Conservation (phyloP, 305 asterid species). For the Rubia balearica region DNA sequence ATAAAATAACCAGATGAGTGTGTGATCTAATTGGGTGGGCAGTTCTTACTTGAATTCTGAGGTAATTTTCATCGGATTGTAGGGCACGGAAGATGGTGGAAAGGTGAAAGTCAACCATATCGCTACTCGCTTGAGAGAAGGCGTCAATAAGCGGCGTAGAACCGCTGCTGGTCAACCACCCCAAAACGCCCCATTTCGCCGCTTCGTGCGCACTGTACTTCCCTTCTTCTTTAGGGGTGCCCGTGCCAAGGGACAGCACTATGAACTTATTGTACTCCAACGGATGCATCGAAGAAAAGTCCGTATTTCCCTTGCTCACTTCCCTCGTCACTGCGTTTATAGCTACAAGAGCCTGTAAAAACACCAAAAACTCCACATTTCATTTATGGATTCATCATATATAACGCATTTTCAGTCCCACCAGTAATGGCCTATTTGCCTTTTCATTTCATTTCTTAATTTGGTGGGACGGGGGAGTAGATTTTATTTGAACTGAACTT, state of each 20-base stretch:
- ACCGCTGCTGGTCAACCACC: neutral
- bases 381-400: too few relatives aligned
- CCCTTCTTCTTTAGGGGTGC: neutral
- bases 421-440: too few relatives aligned
- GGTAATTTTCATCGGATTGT: neutral
- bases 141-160: neutral
- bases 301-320: neutral
- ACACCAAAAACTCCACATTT: too few relatives aligned
- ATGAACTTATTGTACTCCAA: neutral
- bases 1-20: too few relatives aligned
- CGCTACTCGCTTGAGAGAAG: constrained; percentile 1
- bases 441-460: too few relatives aligned
- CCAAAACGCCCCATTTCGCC: neutral
- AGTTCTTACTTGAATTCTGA: neutral
- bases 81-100: neutral
- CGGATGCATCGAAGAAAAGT: neutral
- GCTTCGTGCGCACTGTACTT: neutral
- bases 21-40: too few relatives aligned
- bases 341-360: neutral
- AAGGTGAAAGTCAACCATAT: constrained; percentile 2
- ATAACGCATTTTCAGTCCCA: too few relatives aligned
- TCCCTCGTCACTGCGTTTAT: neutral
- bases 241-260: neutral
- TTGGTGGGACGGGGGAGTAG: too few relatives aligned
- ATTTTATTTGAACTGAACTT: too few relatives aligned